Percentiles rank a stretch among this genome's conserved stretches.
These are phyloP conservation scores for Lanmaoa rubissima DNA, from an alignment of 768 basidiomycete genomes.

Conservation along the genomic window DNA sequence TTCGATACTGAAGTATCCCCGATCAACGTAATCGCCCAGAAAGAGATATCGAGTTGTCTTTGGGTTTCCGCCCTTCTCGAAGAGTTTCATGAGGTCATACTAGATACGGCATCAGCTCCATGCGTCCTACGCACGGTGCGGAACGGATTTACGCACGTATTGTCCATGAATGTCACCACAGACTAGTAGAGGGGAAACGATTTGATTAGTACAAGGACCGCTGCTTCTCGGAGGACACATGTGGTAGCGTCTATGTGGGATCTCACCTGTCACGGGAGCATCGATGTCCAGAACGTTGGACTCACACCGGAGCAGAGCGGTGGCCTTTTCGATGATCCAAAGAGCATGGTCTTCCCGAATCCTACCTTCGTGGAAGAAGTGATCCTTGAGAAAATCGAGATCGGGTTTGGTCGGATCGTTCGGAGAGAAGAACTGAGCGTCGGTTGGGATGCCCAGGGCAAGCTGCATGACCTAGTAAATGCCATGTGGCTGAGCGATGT, in stretches of 20 bases:
- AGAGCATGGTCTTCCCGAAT: slow-evolving; percentile 65
- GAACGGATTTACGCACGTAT: slow-evolving; percentile 24
- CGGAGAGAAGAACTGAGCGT: slow-evolving; percentile 73
- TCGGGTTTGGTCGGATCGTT: slow-evolving; percentile 64
- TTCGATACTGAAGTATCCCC: slow-evolving; percentile 76
- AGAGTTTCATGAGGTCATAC: slow-evolving; percentile 80
- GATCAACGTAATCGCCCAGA: slow-evolving; percentile 73
- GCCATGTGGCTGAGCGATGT: background rate
- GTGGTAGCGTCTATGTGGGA: background rate
- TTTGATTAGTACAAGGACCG: slow-evolving; percentile 2
- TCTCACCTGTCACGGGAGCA: slow-evolving; percentile 67
- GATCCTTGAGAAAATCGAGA: slow-evolving; percentile 72
- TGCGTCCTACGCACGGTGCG: background rate
- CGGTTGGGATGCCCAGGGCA: slow-evolving; percentile 59
- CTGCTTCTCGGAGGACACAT: slow-evolving; percentile 20
- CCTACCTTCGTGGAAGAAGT: slow-evolving; percentile 70
- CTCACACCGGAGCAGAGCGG: slow-evolving; percentile 54
- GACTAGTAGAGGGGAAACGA: slow-evolving; percentile 5
- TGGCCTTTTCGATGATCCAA: slow-evolving; percentile 60
- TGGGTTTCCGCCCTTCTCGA: slow-evolving; percentile 74
- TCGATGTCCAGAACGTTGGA: slow-evolving; percentile 69
- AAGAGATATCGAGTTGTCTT: slow-evolving; percentile 73
- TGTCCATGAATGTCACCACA: slow-evolving; percentile 24
- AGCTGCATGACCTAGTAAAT: slow-evolving; percentile 63
- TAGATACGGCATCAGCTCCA: slow-evolving; percentile 27